Percentiles rank a stretch among this genome's conserved stretches.
These are phyloP conservation scores for Cladorrhinum samala DNA, from an alignment of 495 filamentous ascomycete genomes.

Conservation along the genomic window DNA sequence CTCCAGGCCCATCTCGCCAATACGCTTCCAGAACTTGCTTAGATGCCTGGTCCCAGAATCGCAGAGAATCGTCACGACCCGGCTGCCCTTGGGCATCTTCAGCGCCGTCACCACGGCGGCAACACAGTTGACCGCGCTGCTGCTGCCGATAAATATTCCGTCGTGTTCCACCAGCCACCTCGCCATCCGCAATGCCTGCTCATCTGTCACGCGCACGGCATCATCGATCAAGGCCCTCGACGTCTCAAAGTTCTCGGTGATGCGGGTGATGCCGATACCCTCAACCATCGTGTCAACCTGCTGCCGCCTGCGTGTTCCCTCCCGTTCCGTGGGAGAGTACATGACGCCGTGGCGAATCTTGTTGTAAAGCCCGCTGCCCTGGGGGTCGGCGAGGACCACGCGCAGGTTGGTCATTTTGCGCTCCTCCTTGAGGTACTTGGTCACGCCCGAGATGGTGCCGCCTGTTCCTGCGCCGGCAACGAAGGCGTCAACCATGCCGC, in stretches of 20 bases:
- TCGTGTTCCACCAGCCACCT: slow-evolving; percentile 93
- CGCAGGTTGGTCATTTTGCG: slow-evolving; percentile 42
- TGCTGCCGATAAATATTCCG: slow-evolving; percentile 89
- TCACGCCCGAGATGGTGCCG: slow-evolving; percentile 85
- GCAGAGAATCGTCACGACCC: slow-evolving; percentile 86
- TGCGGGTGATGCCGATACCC: slow-evolving; percentile 87
- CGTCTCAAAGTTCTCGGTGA: slow-evolving; percentile 86
- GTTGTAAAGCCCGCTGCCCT: slow-evolving; percentile 91
- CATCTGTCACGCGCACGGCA: slow-evolving; percentile 85
- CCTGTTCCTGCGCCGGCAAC: slow-evolving; percentile 95
- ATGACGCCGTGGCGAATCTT: slow-evolving; percentile 87
- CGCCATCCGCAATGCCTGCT: slow-evolving; percentile 88
- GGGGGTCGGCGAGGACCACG: slow-evolving; percentile 86
- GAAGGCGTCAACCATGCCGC: slow-evolving; percentile 76
- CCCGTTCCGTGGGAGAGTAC: slow-evolving; percentile 81
- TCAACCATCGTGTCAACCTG: slow-evolving; percentile 97
- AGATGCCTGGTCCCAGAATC: slow-evolving; percentile 88
- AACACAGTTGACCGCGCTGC: slow-evolving; percentile 92
- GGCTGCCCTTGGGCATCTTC: slow-evolving; percentile 58
- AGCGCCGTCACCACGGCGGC: slow-evolving; percentile 77
- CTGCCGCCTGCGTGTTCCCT: slow-evolving; percentile 79
- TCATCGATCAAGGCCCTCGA: slow-evolving; percentile 81
- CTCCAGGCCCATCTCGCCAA: slow-evolving; percentile 11
- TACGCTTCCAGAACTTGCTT: slow-evolving; percentile 32
- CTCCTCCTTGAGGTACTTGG: slow-evolving; percentile 68